Conservation (phyloP, 2,329 filamentous ascomycete species). For the Whalleya microplaca region DNA sequence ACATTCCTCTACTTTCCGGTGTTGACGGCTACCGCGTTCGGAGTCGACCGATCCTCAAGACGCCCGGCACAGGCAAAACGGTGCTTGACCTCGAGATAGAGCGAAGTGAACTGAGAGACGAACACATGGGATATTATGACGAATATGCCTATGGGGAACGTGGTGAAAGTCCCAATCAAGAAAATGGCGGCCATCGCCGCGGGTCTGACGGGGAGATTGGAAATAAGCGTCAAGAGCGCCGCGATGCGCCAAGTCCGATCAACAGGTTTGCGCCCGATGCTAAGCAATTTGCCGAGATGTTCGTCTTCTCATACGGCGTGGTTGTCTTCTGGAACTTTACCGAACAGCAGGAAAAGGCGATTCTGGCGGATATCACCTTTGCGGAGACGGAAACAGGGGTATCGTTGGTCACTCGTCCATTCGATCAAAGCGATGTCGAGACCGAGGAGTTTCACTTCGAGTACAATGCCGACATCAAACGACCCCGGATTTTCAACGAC, state of each 20-base stretch:
- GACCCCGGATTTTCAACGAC: conserved; percentile 95
- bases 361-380: conserved; percentile 92
- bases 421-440: conserved; percentile 90
- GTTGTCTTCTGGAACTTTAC: conserved; percentile 99
- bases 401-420: conserved; percentile 75
- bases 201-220: conserved; percentile 29
- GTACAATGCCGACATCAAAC: conserved; percentile 83
- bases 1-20: conserved; percentile 84
- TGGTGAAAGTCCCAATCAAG: conserved; percentile 31
- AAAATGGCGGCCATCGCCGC: conserved; percentile 27
- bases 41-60: conserved; percentile 90
- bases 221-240: conserved; percentile 36
- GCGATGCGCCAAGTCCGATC: conserved; percentile 51
- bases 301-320: conserved; percentile 95
- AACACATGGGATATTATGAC: conserved; percentile 89
- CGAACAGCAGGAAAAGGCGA: conserved; percentile 93
- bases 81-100: conserved; percentile 95
- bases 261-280: conserved; percentile 70
- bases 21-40: conserved; percentile 84
- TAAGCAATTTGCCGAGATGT: conserved; percentile 89
- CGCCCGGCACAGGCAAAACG: conserved; percentile 84
- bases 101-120: conserved; percentile 84
- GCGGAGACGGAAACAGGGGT: conserved; percentile 67
- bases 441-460: conserved; percentile 99
- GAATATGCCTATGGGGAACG: conserved; percentile 65